A percentile compares a stretch with the other conserved stretches of the same genome.
phyloP scores from a whole-genome alignment of 2,329 filamentous ascomycete species.

The Exophiala lecanii-corni region DNA sequence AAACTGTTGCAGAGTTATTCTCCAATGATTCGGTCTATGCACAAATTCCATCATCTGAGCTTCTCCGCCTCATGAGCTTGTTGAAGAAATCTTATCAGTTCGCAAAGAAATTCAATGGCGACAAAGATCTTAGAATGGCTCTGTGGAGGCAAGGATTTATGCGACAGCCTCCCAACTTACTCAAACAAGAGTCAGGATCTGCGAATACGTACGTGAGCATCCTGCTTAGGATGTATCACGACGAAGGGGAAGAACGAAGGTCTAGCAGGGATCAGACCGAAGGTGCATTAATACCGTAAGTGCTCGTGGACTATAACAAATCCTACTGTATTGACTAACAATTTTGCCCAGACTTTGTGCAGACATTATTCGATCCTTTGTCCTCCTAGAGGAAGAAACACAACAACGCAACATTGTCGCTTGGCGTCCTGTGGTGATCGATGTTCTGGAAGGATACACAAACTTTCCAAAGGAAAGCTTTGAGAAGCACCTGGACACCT shows the following conservation, averaged over 20 bases:
- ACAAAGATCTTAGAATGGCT: conserved; percentile 90
- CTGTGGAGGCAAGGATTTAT: conserved; percentile 98
- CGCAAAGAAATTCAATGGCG: conserved; percentile 93
- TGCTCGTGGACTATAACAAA: no score
- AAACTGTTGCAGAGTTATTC: conserved; percentile 97
- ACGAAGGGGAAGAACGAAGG: conserved; percentile 75
- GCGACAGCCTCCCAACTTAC: conserved; percentile 95
- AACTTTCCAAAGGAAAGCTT: conserved; percentile 79
- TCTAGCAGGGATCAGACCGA: conserved; percentile 80
- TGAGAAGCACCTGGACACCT: conserved; percentile 69
- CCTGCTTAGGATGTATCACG: conserved; percentile 93
- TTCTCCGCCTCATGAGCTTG: conserved; percentile 86
- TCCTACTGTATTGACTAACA: no score
- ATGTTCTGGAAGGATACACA: conserved; percentile 88
- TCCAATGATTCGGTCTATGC: conserved; percentile 93
- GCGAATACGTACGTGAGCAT: conserved; percentile 95
- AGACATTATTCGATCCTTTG: conserved; percentile 85
- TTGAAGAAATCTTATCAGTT: conserved; percentile 97
- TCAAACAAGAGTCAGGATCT: conserved; percentile 92
- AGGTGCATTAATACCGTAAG: conserved; percentile 76
- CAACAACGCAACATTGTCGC: conserved; percentile 96
- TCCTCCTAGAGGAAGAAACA: conserved; percentile 84
- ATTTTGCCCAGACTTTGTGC: conserved; percentile 78
- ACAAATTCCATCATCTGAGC: conserved; percentile 83
- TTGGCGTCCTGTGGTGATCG: conserved; percentile 94